phyloP scores from a whole-genome alignment of 2,329 filamentous ascomycete species.

The Keithomyces neogunnii region DNA sequence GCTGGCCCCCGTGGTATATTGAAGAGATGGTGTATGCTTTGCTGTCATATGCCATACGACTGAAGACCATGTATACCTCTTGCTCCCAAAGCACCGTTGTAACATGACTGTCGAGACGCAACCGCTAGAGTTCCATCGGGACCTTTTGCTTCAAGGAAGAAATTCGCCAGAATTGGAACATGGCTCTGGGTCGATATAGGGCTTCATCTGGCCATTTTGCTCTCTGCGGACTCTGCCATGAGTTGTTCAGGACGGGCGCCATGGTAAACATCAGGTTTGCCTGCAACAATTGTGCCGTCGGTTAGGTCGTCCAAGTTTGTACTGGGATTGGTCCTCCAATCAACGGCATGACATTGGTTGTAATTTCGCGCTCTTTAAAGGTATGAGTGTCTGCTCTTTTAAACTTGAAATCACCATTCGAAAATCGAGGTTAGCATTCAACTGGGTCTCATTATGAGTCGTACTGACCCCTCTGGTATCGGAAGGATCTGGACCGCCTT shows the following conservation, averaged over 20 bases:
- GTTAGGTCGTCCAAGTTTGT: slow-evolving; percentile 28
- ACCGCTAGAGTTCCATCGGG: not conserved
- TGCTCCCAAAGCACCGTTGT: slow-evolving; percentile 26
- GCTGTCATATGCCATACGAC: slow-evolving; percentile 15
- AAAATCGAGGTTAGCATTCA: slow-evolving; percentile 15
- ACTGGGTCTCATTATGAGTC: not conserved
- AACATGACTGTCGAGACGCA: slow-evolving; percentile 20
- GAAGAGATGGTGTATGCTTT: slow-evolving; percentile 2
- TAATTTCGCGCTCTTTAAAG: slow-evolving; percentile 25
- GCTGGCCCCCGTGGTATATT: not conserved
- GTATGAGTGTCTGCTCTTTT: slow-evolving; percentile 17
- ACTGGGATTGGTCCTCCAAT: slow-evolving; percentile 18
- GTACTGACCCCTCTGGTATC: slow-evolving; percentile 2
- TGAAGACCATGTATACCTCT: slow-evolving; percentile 26
- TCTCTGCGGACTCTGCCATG: slow-evolving; percentile 13
- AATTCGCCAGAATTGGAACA: not conserved
- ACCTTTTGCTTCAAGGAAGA: not conserved
- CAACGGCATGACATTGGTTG: slow-evolving; percentile 21
- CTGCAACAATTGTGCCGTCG: slow-evolving; percentile 20
- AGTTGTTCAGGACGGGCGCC: slow-evolving; percentile 22
- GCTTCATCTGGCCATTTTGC: not conserved
- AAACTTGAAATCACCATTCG: slow-evolving; percentile 17
- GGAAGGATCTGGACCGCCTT: slow-evolving; percentile 1
- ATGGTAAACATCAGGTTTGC: slow-evolving; percentile 26
- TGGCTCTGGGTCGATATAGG: not conserved